These are phyloP conservation scores for Kregervanrija fluxuum DNA, from an alignment of 805 yeast species.

Conservation along the genomic window DNA sequence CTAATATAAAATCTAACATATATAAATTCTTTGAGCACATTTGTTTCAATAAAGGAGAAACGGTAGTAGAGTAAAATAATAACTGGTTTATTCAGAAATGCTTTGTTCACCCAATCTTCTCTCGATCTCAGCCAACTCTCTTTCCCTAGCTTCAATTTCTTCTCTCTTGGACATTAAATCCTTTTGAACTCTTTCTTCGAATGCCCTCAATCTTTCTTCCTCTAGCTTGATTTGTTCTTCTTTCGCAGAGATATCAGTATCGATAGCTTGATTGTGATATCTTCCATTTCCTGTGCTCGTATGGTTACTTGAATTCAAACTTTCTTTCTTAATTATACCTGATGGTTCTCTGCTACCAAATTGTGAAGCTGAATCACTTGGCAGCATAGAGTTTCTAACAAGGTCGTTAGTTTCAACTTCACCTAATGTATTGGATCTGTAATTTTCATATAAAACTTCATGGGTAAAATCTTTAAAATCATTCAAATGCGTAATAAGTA, in stretches of 20 bases:
- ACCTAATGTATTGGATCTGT: slow-evolving; percentile 58
- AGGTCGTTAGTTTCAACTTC: slow-evolving; percentile 3
- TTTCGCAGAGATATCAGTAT: slow-evolving; percentile 30
- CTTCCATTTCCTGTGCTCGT: not conserved
- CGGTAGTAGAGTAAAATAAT: too few species aligned
- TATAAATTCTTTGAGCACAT: too few species aligned
- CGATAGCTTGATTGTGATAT: not conserved
- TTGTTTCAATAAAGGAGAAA: too few species aligned
- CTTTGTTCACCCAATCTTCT: slow-evolving; percentile 29
- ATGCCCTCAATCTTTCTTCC: slow-evolving; percentile 79
- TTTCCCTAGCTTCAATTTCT: slow-evolving; percentile 78
- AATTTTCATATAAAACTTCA: slow-evolving; percentile 78
- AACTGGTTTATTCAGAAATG: slow-evolving; percentile 1
- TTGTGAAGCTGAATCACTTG: slow-evolving; percentile 2
- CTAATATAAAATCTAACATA: not conserved
- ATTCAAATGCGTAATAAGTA: slow-evolving; percentile 76
- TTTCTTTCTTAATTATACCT: too few species aligned
- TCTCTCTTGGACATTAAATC: slow-evolving; percentile 74
- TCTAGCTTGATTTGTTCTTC: slow-evolving; percentile 87
- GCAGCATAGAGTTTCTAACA: slow-evolving; percentile 1
- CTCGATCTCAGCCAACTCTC: slow-evolving; percentile 74
- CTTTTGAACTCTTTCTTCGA: slow-evolving; percentile 84
- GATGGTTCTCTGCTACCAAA: too few species aligned
- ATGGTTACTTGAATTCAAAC: not conserved
- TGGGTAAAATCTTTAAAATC: slow-evolving; percentile 87